Evolutionary conservation across 345 rosid species (phyloP).

Genomic region (Camelina neglecta): DNA sequence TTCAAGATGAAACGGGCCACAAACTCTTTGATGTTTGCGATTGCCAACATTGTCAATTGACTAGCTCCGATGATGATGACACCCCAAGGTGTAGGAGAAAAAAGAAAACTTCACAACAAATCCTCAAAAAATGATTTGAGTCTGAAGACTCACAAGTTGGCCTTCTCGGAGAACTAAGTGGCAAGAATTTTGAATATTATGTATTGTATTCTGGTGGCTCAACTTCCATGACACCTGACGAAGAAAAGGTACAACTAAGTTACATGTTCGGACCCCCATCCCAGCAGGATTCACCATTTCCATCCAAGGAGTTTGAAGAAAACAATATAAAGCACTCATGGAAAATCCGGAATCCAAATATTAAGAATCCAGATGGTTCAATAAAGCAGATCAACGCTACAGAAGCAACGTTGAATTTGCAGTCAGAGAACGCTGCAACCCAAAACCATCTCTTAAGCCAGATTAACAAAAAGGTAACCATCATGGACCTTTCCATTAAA

Average conservation of each 20-base stretch:
- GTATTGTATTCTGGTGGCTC: background rate
- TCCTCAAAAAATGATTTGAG: background rate
- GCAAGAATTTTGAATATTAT: background rate
- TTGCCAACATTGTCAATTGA: background rate
- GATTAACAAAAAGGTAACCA: background rate
- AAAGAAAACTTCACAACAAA: background rate
- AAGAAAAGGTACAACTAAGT: too few species aligned
- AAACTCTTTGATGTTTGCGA: background rate
- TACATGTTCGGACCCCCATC: too few species aligned
- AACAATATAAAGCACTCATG: too few species aligned
- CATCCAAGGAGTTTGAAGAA: too few species aligned
- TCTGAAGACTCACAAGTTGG: background rate
- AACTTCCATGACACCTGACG: background rate
- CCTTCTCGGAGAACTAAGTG: background rate
- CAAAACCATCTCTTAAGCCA: background rate
- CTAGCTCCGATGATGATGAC: background rate
- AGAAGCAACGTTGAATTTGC: background rate
- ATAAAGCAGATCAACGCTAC: background rate
- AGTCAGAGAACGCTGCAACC: background rate
- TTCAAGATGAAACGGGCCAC: background rate
- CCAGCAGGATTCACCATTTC: too few species aligned
- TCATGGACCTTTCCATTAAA: background rate
- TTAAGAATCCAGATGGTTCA: too few species aligned
- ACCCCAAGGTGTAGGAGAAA: background rate
- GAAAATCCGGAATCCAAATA: too few species aligned